Evolutionary conservation across 495 filamentous ascomycete species (phyloP), one percentile per base, ranked within the genome.

Genomic region (Penicillium maclennaniae): DNA sequence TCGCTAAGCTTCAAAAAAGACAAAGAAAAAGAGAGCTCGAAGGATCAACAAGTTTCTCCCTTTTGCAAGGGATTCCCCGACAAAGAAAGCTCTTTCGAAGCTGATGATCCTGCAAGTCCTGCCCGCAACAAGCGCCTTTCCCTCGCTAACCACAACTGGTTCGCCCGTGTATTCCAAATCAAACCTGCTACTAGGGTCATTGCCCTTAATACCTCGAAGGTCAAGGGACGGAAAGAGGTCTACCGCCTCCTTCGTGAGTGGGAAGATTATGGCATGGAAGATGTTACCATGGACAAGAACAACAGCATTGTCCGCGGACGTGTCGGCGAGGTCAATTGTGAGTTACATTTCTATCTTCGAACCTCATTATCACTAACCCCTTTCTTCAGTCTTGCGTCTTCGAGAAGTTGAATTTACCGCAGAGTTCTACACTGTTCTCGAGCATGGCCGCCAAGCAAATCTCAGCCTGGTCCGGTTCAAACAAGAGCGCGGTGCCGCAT

Each of bases 401-500:
- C 89, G 89, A 55, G 83, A 86, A 25, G 87, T 95, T 7, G 77
- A 83, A 16, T 88, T 97, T 62, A 86, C 88, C 4, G 79, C 82
- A 42, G 89, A 97, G 62, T 79, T 97, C 59, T 92, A 89, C 70
- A 88, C 84, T 9, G 83, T 95, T 10, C 85, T 92, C 28, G 87
- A 95, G 66, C 86, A 89, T 55, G 87, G 88, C 23, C 71, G 71
- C 31, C 81, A 79, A 59, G 78, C 82, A 47, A 81, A 81, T 50
- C 78, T 96, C 16, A 85, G 84, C 67, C 80, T 96, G 40, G 88
- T 86, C 21, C 83, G 88, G 15, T 88, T 97, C 71, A 90, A 86
- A 26, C 92, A 96, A 62, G 88, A 92, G 61, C 82, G 83, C 42
- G 93, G 93, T 16, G 90, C 92, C 0, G 92, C 88, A 1, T 87